Conservation (phyloP, 768 basidiomycete genomes). For the Termitomyces sp. region DNA sequence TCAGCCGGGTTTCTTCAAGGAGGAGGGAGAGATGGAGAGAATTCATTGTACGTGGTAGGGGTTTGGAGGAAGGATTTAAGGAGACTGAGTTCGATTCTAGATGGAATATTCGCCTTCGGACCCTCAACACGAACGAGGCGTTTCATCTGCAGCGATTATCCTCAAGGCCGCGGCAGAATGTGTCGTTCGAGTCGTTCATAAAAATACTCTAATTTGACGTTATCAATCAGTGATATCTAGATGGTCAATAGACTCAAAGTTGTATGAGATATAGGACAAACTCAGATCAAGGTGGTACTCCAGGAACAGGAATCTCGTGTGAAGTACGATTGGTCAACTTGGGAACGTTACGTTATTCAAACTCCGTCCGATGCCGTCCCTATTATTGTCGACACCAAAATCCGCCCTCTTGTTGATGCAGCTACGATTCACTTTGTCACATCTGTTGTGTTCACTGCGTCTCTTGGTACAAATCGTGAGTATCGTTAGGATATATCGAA, state of each 20-base stretch:
- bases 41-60: neutral
- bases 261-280: neutral
- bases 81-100: neutral
- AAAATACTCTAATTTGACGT: neutral
- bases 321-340: neutral
- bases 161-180: neutral
- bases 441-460: neutral
- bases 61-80: no score
- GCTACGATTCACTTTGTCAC: no score
- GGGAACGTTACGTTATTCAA: neutral
- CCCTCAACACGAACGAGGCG: neutral
- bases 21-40: slow-evolving; percentile 8
- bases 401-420: no score
- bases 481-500: neutral
- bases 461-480: neutral
- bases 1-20: slow-evolving; percentile 21
- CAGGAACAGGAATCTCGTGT: neutral
- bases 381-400: neutral
- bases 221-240: neutral
- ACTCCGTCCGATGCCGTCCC: neutral
- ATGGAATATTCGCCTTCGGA: neutral
- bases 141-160: neutral
- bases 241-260: neutral
- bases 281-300: neutral
- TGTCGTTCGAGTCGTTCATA: neutral